phyloP scores from a whole-genome alignment of 768 basidiomycete genomes.

The Tricholoma matsutake region DNA sequence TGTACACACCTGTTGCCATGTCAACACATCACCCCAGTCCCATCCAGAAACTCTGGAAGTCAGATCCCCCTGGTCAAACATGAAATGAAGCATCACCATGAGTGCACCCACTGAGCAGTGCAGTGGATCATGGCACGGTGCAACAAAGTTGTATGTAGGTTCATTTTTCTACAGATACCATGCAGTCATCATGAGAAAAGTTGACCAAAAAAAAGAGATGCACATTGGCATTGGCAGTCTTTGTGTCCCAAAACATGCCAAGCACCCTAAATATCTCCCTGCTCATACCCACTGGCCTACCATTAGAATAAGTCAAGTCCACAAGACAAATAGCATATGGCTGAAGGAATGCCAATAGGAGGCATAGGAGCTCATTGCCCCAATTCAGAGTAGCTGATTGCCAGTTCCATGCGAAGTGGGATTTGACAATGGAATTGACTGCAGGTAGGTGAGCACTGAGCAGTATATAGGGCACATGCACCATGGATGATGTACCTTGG shows the following conservation, averaged over 20 bases:
- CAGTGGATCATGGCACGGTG: neutral
- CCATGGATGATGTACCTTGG: no score
- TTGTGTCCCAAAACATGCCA: neutral
- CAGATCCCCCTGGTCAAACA: constrained; percentile 12
- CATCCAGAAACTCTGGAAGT: neutral
- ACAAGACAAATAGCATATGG: neutral
- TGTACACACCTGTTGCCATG: neutral
- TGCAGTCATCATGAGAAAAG: neutral
- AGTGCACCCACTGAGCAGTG: neutral
- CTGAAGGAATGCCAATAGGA: neutral
- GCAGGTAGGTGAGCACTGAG: neutral
- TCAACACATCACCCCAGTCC: neutral
- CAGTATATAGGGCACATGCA: no score
- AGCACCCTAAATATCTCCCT: neutral
- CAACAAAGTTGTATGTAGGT: neutral
- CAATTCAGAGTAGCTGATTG: neutral
- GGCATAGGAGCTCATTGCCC: neutral
- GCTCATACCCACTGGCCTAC: neutral
- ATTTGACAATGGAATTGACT: neutral
- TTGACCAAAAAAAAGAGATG: neutral
- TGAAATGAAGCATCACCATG: neutral
- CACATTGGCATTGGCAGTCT: neutral
- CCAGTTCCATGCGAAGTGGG: neutral
- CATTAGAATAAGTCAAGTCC: neutral
- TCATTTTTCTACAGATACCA: neutral